Percentiles rank a stretch among this genome's conserved stretches.
Evolutionary conservation across 768 basidiomycete species (phyloP).

Genomic region (Hysterangium stoloniferum): DNA sequence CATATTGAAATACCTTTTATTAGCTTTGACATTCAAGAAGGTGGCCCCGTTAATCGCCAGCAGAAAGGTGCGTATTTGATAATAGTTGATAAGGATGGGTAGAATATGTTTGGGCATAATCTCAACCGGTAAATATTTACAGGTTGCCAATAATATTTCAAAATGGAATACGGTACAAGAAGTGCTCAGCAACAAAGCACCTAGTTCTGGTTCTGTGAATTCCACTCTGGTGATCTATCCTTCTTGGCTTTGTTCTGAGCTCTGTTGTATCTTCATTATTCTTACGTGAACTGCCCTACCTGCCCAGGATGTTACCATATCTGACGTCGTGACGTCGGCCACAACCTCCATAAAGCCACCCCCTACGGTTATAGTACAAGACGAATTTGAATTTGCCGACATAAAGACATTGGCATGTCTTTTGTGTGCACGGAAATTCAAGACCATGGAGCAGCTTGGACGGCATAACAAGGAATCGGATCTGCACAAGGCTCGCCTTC

Average conservation of each 20-base stretch:
- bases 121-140: constrained; percentile 12
- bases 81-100: not conserved
- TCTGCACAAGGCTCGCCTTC: constrained; percentile 77
- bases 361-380: constrained; percentile 36
- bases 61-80: constrained; percentile 54
- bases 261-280: constrained; percentile 12
- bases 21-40: constrained; percentile 43
- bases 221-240: constrained; percentile 19
- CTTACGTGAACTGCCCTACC: constrained; percentile 15
- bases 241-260: constrained; percentile 16
- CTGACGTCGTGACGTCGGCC: constrained; percentile 22
- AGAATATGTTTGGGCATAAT: constrained; percentile 2
- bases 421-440: constrained; percentile 92
- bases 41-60: constrained; percentile 78
- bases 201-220: constrained; percentile 18
- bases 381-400: constrained; percentile 81
- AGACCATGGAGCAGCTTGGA: constrained; percentile 72
- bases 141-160: constrained; percentile 86
- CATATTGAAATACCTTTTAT: not conserved
- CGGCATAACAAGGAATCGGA: constrained; percentile 92
- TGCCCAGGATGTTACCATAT: constrained; percentile 11
- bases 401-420: constrained; percentile 67
- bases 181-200: constrained; percentile 53
- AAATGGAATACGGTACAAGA: constrained; percentile 98
- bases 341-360: constrained; percentile 24